phyloP scores from a whole-genome alignment of 129 eudicot species.

The Arctium minus region DNA sequence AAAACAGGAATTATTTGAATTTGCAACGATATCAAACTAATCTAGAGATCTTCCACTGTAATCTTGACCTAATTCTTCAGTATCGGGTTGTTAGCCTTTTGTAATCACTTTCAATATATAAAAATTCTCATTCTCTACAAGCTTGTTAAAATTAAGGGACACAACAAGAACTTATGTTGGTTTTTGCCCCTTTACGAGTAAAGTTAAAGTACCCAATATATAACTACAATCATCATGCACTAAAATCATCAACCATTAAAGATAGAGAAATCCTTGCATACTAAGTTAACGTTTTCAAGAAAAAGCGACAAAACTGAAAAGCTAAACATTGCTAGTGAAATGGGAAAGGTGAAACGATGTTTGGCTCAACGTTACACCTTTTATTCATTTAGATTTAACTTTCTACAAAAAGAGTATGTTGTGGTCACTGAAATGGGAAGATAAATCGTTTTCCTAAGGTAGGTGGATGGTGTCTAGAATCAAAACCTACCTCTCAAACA shows the following conservation, averaged over 20 bases:
- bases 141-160: background rate
- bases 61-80: background rate
- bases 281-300: background rate
- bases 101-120: background rate
- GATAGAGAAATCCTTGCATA: background rate
- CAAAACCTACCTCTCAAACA: no score
- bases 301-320: background rate
- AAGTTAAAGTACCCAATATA: background rate
- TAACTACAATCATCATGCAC: background rate
- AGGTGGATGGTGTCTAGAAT: no score
- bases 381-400: no score
- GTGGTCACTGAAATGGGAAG: no score
- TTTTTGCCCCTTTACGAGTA: background rate
- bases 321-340: background rate
- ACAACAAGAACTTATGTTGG: background rate
- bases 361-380: no score
- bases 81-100: background rate
- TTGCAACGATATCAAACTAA: background rate
- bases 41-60: background rate
- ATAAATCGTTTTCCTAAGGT: no score
- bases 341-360: background rate
- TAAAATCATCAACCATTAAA: background rate
- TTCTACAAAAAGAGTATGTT: background rate
- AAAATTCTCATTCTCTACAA: background rate
- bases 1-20: no score